Evolutionary conservation across 495 filamentous ascomycete species (phyloP).

Genomic region (Penicillium malachiteum): DNA sequence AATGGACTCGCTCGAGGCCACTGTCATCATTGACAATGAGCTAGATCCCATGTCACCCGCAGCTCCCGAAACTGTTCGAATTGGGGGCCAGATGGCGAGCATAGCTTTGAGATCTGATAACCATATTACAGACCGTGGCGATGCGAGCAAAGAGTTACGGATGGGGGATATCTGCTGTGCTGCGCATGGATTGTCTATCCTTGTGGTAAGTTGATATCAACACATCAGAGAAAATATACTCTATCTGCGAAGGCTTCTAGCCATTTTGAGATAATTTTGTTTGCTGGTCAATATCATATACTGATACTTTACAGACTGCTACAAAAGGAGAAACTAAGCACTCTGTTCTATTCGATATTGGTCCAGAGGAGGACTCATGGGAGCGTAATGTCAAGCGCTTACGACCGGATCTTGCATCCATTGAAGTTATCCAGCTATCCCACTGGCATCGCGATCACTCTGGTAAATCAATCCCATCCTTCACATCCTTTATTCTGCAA

Average conservation of each 20-base stretch:
- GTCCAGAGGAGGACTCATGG: slow-evolving; percentile 58
- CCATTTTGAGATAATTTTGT: too few species aligned
- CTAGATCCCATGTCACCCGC: slow-evolving; percentile 55
- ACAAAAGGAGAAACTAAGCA: slow-evolving; percentile 51
- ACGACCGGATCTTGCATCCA: slow-evolving; percentile 54
- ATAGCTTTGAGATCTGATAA: slow-evolving; percentile 34
- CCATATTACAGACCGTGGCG: slow-evolving; percentile 38
- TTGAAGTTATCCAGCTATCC: slow-evolving; percentile 74
- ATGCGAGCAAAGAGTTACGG: slow-evolving; percentile 44
- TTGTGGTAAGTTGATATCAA: slow-evolving; percentile 42
- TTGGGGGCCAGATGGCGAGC: slow-evolving; percentile 41
- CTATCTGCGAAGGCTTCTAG: too few species aligned
- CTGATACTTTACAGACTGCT: slow-evolving; percentile 41
- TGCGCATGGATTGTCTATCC: slow-evolving; percentile 58
- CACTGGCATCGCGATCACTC: slow-evolving; percentile 68
- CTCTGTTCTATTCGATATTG: slow-evolving; percentile 60
- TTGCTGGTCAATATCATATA: not conserved
- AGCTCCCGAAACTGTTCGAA: slow-evolving; percentile 48
- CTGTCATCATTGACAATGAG: slow-evolving; percentile 57
- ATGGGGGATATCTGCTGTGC: slow-evolving; percentile 61
- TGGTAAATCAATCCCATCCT: slow-evolving; percentile 21
- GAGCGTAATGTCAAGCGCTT: slow-evolving; percentile 54
- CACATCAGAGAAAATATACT: not conserved
- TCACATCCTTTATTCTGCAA: not conserved
- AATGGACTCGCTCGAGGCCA: slow-evolving; percentile 48